Percentiles rank a stretch among this genome's conserved stretches.
Conservation (phyloP, 768 basidiomycete genomes). For the Kwoniella shandongensis region DNA sequence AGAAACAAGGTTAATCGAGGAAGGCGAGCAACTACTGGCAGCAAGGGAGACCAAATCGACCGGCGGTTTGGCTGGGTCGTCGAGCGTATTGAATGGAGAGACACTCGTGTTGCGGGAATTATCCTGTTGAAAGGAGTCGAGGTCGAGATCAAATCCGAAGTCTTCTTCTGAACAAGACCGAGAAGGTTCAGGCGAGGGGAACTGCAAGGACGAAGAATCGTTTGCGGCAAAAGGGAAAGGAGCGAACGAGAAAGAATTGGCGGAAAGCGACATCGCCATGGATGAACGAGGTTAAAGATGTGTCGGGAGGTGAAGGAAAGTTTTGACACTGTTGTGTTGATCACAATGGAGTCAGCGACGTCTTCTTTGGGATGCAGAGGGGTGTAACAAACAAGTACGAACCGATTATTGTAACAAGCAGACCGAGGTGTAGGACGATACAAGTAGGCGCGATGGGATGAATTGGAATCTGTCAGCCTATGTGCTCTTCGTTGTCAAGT, state of each 20-base stretch:
- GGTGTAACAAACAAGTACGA: too few species aligned
- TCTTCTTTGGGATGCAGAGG: too few species aligned
- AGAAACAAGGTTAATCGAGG: slow-evolving; percentile 15
- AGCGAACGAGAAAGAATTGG: slow-evolving; percentile 5
- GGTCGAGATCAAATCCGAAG: slow-evolving; percentile 8
- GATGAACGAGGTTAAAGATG: slow-evolving; percentile 2
- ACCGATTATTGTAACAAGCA: too few species aligned
- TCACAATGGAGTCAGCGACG: too few species aligned
- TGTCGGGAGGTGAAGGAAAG: too few species aligned
- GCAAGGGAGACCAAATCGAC: slow-evolving; percentile 6
- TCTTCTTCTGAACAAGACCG: neutral
- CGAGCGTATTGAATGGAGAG: slow-evolving; percentile 4
- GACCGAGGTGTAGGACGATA: too few species aligned
- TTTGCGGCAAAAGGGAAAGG: slow-evolving; percentile 10
- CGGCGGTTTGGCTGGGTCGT: slow-evolving; percentile 13
- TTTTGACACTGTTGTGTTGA: too few species aligned
- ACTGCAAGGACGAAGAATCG: slow-evolving; percentile 6
- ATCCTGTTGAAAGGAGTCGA: slow-evolving; percentile 10
- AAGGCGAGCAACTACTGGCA: slow-evolving; percentile 13
- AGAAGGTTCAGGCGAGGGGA: slow-evolving; percentile 19
- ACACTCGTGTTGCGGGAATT: neutral
- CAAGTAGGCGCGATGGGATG: too few species aligned
- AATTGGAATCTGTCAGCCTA: too few species aligned
- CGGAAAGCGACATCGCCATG: slow-evolving; percentile 8
- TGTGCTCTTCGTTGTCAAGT: too few species aligned